Conservation (phyloP, 495 filamentous ascomycete species). For the Aspergillus sparsus region DNA sequence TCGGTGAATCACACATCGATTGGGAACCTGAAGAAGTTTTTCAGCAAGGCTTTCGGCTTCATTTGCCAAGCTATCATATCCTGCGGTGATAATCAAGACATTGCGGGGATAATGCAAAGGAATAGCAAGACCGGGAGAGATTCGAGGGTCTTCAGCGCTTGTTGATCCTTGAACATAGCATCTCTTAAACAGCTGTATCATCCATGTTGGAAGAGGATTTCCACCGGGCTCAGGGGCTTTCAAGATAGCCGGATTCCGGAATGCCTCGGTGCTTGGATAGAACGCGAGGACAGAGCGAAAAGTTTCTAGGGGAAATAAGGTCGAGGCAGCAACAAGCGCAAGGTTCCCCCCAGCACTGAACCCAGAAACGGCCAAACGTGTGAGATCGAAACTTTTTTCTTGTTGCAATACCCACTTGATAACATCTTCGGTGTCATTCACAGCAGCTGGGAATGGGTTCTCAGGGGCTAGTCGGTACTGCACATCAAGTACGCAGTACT, state of each 20-base stretch:
- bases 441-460: constrained; percentile 69
- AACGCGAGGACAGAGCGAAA: constrained; percentile 41
- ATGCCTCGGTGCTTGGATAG: constrained; percentile 43
- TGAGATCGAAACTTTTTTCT: constrained; percentile 32
- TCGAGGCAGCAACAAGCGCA: constrained; percentile 34
- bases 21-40: neutral
- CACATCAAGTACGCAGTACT: constrained; percentile 50
- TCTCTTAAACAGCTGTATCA: constrained; percentile 29
- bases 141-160: constrained; percentile 40
- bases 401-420: constrained; percentile 33
- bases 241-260: constrained; percentile 13
- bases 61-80: constrained; percentile 9
- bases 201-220: constrained; percentile 21
- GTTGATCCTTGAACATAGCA: constrained; percentile 30
- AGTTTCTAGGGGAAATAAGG: constrained; percentile 3
- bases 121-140: constrained; percentile 34
- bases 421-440: constrained; percentile 63
- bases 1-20: constrained; percentile 2
- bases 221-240: constrained; percentile 15
- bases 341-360: constrained; percentile 50
- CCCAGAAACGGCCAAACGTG: constrained; percentile 40
- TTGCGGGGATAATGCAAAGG: constrained; percentile 3
- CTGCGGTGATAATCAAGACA: constrained; percentile 16
- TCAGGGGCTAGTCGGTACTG: constrained; percentile 79
- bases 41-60: constrained; percentile 18